Conservation (phyloP, 768 basidiomycete genomes). For the Leucosporidium scottii region DNA sequence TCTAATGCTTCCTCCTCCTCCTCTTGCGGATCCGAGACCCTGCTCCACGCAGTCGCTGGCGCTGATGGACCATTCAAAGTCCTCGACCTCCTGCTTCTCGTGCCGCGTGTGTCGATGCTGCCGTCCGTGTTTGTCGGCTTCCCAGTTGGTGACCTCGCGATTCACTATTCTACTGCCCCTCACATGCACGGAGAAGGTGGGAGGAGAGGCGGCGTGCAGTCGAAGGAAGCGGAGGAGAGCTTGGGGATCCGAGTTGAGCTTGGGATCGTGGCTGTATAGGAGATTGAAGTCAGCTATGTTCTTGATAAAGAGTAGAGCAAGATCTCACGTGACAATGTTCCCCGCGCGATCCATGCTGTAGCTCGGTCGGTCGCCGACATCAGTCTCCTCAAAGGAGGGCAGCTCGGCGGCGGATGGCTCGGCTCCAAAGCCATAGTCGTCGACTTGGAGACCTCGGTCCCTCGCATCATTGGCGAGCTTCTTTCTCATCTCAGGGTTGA, state of each 20-base stretch:
- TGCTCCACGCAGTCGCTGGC: not conserved
- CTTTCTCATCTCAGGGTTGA: conserved; percentile 2
- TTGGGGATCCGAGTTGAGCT: not conserved
- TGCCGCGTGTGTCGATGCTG: too few relatives aligned
- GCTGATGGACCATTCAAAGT: not conserved
- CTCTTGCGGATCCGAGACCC: not conserved
- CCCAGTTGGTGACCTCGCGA: not conserved
- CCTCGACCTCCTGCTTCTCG: conserved; percentile 1
- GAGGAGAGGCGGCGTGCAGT: not conserved
- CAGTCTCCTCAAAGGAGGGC: not conserved
- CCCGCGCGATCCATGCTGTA: not conserved
- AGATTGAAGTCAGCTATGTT: not conserved
- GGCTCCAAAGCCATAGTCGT: not conserved
- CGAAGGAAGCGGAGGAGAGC: conserved; percentile 2
- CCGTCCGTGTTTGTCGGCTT: too few relatives aligned
- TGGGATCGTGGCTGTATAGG: not conserved
- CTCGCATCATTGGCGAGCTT: conserved; percentile 4
- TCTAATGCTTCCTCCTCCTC: not conserved
- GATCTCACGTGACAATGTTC: conserved; percentile 3
- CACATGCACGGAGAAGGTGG: not conserved
- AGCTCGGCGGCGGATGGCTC: not conserved
- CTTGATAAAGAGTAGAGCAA: too few relatives aligned
- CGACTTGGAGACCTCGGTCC: not conserved
- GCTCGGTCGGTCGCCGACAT: not conserved
- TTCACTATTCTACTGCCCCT: not conserved